Evolutionary conservation across 345 rosid genomes (phyloP).

Genomic region (Eucalyptus cloeziana): DNA sequence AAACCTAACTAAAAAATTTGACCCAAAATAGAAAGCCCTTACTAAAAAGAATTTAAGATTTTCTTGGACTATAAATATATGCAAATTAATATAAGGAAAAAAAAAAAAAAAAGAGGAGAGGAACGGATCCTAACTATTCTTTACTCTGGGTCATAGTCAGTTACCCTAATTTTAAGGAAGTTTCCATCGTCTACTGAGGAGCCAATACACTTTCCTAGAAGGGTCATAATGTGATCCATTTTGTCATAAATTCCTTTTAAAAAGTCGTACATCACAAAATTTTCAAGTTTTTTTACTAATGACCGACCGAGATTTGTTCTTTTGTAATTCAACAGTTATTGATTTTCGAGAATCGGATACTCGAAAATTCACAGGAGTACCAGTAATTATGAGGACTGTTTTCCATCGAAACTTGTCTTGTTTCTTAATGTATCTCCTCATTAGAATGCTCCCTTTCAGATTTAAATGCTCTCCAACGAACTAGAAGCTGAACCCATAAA

Average conservation of each 20-base stretch:
- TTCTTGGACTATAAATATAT: neutral
- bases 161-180: neutral
- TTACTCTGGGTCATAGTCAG: neutral
- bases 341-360: neutral
- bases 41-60: neutral
- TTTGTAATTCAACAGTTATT: neutral
- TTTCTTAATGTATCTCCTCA: neutral
- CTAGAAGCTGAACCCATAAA: neutral
- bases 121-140: neutral
- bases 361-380: neutral
- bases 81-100: neutral
- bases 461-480: neutral
- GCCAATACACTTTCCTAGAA: neutral
- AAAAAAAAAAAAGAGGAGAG: neutral
- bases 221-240: neutral
- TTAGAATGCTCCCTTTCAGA: neutral
- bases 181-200: neutral
- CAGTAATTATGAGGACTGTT: neutral
- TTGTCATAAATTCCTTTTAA: neutral
- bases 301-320: too few species aligned
- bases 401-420: neutral
- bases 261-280: neutral
- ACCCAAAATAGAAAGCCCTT: neutral
- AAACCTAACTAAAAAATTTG: neutral
- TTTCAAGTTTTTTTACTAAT: rapidly evolving